phyloP scores from a whole-genome alignment of 208 protist species.

The Angomonas ambiguus region DNA sequence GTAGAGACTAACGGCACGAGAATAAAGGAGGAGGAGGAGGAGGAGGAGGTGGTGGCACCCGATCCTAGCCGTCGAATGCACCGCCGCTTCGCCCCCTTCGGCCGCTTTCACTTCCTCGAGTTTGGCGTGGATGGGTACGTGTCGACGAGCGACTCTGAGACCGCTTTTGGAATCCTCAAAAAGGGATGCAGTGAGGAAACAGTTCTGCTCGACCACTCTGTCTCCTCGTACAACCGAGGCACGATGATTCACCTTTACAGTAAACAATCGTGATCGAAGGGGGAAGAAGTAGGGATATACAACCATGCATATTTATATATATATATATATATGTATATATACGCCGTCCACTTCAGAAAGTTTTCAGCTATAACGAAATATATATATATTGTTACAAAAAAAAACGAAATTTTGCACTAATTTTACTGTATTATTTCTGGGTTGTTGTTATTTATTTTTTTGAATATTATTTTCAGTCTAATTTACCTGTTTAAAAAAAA shows the following conservation, averaged over 20 bases:
- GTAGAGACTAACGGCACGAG: no score
- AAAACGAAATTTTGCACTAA: background rate
- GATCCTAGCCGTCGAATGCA: conserved; percentile 22
- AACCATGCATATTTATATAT: conserved; percentile 6
- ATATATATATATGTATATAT: background rate
- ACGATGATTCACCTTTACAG: conserved; percentile 57
- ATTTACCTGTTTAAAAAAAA: no score
- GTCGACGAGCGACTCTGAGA: conserved; percentile 55
- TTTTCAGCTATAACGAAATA: background rate
- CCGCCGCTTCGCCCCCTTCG: conserved; percentile 63
- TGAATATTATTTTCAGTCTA: no score
- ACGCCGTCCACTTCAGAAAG: background rate
- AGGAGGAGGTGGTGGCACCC: background rate
- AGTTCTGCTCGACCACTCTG: conserved; percentile 44
- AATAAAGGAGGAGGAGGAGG: background rate
- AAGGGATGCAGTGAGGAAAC: conserved; percentile 29
- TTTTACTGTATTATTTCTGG: background rate
- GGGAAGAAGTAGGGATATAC: background rate
- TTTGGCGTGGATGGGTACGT: conserved; percentile 45
- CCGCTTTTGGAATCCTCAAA: conserved; percentile 56
- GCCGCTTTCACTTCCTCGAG: conserved; percentile 67
- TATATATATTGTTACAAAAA: conserved; percentile 1
- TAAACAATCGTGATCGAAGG: conserved; percentile 6
- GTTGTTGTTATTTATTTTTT: no score
- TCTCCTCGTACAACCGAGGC: conserved; percentile 61